A percentile compares a stretch with the other conserved stretches of the same genome.
Evolutionary conservation across 768 basidiomycete species (phyloP).

Genomic region (Baorangia bicolor): DNA sequence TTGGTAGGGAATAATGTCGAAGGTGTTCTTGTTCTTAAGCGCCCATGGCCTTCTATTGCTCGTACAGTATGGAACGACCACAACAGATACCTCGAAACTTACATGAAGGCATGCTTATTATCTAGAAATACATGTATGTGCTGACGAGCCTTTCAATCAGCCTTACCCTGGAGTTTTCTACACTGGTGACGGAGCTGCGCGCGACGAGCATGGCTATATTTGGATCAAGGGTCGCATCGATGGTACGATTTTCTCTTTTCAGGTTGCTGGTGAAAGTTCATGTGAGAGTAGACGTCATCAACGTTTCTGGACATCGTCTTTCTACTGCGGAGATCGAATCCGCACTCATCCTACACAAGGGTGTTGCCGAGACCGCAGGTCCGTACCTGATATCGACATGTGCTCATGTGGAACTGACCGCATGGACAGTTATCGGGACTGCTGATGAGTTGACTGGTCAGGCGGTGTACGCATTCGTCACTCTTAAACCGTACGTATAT

Average conservation of each 20-base stretch:
- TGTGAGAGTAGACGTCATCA: conserved; percentile 76
- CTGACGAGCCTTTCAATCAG: conserved; percentile 32
- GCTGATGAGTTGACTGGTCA: conserved; percentile 89
- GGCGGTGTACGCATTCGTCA: conserved; percentile 93
- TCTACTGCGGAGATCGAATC: conserved; percentile 99
- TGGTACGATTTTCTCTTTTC: conserved; percentile 46
- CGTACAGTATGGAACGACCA: conserved; percentile 92
- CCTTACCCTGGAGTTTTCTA: conserved; percentile 92
- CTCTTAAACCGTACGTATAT: conserved; percentile 79
- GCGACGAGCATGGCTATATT: conserved; percentile 94
- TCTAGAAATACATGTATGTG: conserved; percentile 37
- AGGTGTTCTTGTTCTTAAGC: conserved; percentile 83
- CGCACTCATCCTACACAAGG: conserved; percentile 90
- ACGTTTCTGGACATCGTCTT: conserved; percentile 95
- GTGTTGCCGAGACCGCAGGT: conserved; percentile 93
- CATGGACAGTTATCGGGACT: conserved; percentile 64
- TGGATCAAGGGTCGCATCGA: conserved; percentile 99
- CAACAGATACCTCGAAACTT: conserved; percentile 76
- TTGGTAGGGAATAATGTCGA: conserved; percentile 82
- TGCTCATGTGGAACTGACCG: conserved; percentile 5
- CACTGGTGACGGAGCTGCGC: conserved; percentile 96
- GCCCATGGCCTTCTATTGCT: conserved; percentile 95
- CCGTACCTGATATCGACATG: conserved; percentile 8
- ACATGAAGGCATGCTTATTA: conserved; percentile 50
- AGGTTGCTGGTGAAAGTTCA: not conserved